Evolutionary conservation across 495 filamentous ascomycete genomes (phyloP), one percentile per base, ranked within the genome.

Genomic region (Corynascus novoguineensis): DNA sequence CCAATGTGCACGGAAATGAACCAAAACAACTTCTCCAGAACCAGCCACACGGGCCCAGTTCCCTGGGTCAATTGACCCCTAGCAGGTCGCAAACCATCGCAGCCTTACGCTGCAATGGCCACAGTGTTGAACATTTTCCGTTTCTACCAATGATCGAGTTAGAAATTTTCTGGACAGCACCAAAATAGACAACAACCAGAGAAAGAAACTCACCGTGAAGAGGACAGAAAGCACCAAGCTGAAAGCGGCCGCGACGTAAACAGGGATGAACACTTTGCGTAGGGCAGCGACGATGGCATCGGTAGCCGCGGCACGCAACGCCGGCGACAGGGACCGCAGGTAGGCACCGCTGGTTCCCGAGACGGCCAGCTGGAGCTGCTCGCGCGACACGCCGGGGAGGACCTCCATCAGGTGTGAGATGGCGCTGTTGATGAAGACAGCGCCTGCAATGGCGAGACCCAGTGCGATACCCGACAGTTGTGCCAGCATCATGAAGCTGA

Each of bases 401-500:
- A 55, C 41, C 3, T 8, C 32, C 1, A 4, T n/a, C 27, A 55
- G 41, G 27, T 42, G n/a, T 15, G 28, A 27, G 10, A 55, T 32
- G 21, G 53, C 45, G 27, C n/a, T 14, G 45, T 48, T 48, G 45
- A 48, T 28, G 31, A 59, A 59, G 3, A 59, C 31, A 5, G 56
- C 56, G 17, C 48, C 48, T 9, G 56, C 49, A 22, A 59, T 59
- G 32, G 56, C 56, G 0, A 59, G 41, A 2, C 48, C 56, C n/a
- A 59, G 27, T 17, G 49, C 40, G 10, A 53, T 52, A 19, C 48
- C 48, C 5, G 25, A 11, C 41, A 47, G 40, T 15, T 59, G 56
- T 11, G 19, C 48, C 17, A 59, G 38, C 48, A 53, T 77, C 57
- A 84, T 81, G 61, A 82, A 78, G 9, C 75, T 77, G 11, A 83